These are phyloP conservation scores for Mycena galericulata DNA, from an alignment of 768 basidiomycete genomes.

Conservation along the genomic window DNA sequence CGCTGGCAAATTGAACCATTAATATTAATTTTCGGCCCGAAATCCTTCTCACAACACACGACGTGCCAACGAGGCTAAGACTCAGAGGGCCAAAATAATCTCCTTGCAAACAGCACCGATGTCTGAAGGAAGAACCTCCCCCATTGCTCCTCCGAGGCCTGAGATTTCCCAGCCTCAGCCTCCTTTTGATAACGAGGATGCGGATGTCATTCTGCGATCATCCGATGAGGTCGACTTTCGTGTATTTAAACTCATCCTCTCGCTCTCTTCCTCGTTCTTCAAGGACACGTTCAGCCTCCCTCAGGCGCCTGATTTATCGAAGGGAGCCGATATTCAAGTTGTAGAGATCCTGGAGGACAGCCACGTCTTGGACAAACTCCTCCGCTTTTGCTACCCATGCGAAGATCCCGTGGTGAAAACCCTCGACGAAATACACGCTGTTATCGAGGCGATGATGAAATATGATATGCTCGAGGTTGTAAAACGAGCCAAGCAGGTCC, in stretches of 20 bases:
- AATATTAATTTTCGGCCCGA: no score
- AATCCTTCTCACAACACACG: no score
- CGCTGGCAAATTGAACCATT: no score
- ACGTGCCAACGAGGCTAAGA: no score
- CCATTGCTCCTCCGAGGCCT: no score
- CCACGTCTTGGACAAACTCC: not conserved
- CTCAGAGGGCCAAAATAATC: no score
- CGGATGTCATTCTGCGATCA: conserved; percentile 7
- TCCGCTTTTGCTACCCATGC: conserved; percentile 12
- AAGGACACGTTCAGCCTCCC: not conserved
- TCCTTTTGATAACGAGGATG: not conserved
- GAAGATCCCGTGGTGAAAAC: not conserved
- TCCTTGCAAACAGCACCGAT: no score
- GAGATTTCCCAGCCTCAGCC: not conserved
- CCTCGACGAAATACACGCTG: conserved; percentile 2
- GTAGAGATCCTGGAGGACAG: not conserved
- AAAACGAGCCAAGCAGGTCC: not conserved
- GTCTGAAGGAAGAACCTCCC: no score
- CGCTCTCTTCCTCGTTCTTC: conserved; percentile 2
- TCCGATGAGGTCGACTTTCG: conserved; percentile 11
- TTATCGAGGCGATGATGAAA: conserved; percentile 8
- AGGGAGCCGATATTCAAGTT: not conserved
- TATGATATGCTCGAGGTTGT: not conserved
- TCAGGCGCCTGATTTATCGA: not conserved
- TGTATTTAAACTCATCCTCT: conserved; percentile 9